phyloP scores from a whole-genome alignment of 2,329 filamentous ascomycete genomes.

The Pestalotiopsis sp. region DNA sequence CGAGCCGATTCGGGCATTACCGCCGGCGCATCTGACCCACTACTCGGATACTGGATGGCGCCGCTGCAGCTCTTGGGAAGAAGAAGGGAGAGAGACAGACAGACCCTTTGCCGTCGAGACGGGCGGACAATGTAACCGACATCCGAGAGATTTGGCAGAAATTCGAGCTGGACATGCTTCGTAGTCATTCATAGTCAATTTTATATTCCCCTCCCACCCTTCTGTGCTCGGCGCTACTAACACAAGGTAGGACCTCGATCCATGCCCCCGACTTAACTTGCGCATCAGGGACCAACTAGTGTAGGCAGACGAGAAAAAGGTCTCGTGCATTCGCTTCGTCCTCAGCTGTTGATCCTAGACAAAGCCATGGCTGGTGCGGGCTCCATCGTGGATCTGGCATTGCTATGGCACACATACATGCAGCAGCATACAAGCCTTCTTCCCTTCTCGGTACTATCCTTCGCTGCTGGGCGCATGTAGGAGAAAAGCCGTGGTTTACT shows the following conservation, averaged over 20 bases:
- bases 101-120: neutral
- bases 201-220: neutral
- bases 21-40: neutral
- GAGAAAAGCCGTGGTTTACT: neutral
- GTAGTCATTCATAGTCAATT: neutral
- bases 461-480: neutral
- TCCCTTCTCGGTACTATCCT: neutral
- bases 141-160: neutral
- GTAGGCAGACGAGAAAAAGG: neutral
- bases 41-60: neutral
- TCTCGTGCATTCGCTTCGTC: neutral
- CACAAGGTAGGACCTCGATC: neutral
- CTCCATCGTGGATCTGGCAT: neutral
- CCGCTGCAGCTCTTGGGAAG: too few relatives aligned
- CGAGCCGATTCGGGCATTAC: slow-evolving; percentile 2
- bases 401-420: neutral
- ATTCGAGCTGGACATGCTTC: neutral
- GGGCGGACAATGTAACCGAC: neutral
- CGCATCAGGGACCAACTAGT: neutral
- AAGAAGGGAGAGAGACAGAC: too few relatives aligned
- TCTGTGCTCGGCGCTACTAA: neutral
- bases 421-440: neutral
- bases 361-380: neutral
- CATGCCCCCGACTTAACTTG: neutral
- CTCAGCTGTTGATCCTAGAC: neutral